phyloP scores from a whole-genome alignment of 805 yeast species.

The Hanseniaspora occidentalis region DNA sequence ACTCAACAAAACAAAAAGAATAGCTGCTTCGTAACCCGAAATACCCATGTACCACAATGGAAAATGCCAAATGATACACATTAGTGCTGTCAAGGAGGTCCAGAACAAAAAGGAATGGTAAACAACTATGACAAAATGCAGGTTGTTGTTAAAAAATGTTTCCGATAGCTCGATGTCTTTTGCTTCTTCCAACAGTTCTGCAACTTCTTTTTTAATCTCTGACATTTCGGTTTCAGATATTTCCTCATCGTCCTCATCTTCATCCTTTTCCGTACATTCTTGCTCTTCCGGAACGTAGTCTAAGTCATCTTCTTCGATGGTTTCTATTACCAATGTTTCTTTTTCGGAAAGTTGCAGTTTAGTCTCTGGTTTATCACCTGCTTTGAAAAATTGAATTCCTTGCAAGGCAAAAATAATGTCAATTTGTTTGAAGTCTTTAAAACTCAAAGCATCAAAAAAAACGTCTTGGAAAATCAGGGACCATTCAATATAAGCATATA shows the following conservation, averaged over 20 bases:
- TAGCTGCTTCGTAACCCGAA: conserved; percentile 79
- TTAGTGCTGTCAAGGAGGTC: conserved; percentile 71
- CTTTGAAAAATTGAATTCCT: conserved; percentile 5
- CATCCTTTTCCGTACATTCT: conserved; percentile 1
- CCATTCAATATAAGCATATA: conserved; percentile 95
- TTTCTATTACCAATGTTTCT: neutral
- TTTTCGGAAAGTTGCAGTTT: neutral
- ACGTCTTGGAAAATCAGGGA: conserved; percentile 70
- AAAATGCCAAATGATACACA: conserved; percentile 89
- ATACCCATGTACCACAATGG: conserved; percentile 98
- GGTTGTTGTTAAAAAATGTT: conserved; percentile 8
- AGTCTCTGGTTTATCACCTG: neutral
- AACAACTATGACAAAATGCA: conserved; percentile 27
- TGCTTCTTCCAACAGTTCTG: neutral
- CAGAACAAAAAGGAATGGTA: conserved; percentile 73
- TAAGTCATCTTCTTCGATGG: neutral
- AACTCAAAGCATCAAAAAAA: conserved; percentile 71
- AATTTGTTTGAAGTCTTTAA: conserved; percentile 45
- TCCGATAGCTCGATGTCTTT: neutral
- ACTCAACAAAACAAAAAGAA: conserved; percentile 48
- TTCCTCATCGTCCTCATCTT: conserved; percentile 12
- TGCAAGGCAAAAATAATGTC: conserved; percentile 10
- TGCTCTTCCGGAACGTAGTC: neutral
- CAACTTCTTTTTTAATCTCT: neutral
- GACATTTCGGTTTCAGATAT: neutral